Conservation (phyloP, 208 protist genomes). For the Acanthamoeba castellanii region DNA sequence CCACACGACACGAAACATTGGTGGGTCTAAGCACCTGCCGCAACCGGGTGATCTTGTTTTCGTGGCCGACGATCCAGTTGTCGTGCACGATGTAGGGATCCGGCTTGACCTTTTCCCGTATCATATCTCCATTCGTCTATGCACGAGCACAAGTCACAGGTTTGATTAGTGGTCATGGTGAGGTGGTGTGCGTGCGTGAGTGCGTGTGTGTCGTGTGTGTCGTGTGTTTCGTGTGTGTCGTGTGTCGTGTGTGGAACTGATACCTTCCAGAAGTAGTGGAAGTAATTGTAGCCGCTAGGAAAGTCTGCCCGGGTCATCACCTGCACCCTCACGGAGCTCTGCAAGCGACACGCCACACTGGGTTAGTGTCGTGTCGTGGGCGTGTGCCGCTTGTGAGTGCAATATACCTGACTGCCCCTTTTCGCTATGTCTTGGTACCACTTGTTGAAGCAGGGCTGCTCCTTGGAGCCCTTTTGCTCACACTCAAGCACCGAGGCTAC, state of each 20-base stretch:
- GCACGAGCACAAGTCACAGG: too few relatives aligned
- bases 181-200: too few relatives aligned
- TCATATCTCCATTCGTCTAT: neutral
- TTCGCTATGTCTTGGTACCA: neutral
- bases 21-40: neutral
- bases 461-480: neutral
- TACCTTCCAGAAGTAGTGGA: constrained; percentile 8
- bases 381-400: neutral
- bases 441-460: constrained; percentile 21
- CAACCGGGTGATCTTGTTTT: neutral
- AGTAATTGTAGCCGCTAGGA: neutral
- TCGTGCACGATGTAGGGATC: constrained; percentile 30
- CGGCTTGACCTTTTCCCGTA: neutral
- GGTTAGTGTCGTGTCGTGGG: too few relatives aligned
- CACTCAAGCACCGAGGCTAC: neutral
- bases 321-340: neutral
- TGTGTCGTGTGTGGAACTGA: neutral
- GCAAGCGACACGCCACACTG: neutral
- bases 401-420: neutral
- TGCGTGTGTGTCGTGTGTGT: too few relatives aligned
- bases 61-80: constrained; percentile 54
- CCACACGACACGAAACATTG: neutral
- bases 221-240: too few relatives aligned
- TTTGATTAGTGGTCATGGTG: too few relatives aligned
- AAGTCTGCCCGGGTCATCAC: neutral